Percentiles rank a stretch among this genome's conserved stretches.
These are phyloP conservation scores for Fusarium tricinctum DNA, from an alignment of 2,329 filamentous ascomycete genomes.

Conservation along the genomic window DNA sequence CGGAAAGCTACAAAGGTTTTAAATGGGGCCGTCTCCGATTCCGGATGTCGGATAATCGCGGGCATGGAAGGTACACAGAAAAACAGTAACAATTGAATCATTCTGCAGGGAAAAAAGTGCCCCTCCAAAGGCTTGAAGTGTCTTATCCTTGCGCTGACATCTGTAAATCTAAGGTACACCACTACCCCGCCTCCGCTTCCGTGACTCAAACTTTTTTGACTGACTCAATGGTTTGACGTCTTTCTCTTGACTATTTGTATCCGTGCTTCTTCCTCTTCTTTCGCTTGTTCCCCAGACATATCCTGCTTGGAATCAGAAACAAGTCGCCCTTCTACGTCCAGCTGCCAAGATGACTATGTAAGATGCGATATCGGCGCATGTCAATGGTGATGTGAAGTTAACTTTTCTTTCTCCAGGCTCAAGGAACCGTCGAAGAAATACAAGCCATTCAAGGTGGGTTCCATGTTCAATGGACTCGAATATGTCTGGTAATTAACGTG, in stretches of 20 bases:
- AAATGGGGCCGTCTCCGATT: conserved; percentile 22
- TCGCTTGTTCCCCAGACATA: conserved; percentile 1
- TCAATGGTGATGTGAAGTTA: background rate
- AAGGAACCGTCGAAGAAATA: conserved; percentile 84
- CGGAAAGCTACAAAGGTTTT: background rate
- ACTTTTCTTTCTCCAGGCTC: conserved; percentile 65
- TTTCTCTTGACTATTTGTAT: conserved; percentile 32
- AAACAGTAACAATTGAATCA: conserved; percentile 3
- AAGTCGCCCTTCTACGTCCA: background rate
- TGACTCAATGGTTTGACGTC: conserved; percentile 28
- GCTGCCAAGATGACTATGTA: conserved; percentile 31
- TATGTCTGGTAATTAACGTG: background rate
- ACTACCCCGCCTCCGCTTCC: conserved; percentile 30
- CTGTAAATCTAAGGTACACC: conserved; percentile 1
- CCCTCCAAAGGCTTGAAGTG: conserved; percentile 20
- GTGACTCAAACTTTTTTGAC: conserved; percentile 35
- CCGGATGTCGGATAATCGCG: conserved; percentile 28
- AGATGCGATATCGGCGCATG: conserved; percentile 24
- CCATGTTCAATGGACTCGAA: conserved; percentile 50
- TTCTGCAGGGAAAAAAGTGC: conserved; percentile 16
- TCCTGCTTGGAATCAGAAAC: conserved; percentile 17
- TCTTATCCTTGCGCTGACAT: conserved; percentile 1
- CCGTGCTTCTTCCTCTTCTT: conserved; percentile 4
- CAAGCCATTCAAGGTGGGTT: conserved; percentile 66
- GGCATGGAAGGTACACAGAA: conserved; percentile 19